Evolutionary conservation across 352 stramenopile species (phyloP).

Genomic region (Pythium brachiatum): DNA sequence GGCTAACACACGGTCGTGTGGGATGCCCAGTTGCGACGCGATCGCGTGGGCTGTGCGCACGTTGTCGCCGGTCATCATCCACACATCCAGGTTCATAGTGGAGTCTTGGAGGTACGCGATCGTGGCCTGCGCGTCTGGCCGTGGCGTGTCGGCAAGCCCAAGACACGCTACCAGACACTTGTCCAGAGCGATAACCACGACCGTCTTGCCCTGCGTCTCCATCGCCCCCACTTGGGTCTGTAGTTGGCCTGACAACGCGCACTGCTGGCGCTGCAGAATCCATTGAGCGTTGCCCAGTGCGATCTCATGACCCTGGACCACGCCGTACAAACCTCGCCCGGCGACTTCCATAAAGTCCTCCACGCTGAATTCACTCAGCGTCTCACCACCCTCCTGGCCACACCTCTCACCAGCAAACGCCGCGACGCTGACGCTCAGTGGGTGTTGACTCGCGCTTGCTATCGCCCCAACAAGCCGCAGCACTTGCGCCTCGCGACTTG

Average conservation of each 20-base stretch:
- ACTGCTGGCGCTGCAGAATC: not conserved
- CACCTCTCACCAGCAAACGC: not conserved
- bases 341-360: not conserved
- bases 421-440: not conserved
- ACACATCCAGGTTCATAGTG: not conserved
- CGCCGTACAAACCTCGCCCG: not conserved
- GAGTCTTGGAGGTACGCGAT: not conserved
- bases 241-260: not conserved
- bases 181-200: not conserved
- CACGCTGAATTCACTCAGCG: not conserved
- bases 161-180: not conserved
- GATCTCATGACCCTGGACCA: not conserved
- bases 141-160: not conserved
- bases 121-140: not conserved
- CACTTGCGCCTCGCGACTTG: too few relatives aligned
- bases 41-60: constrained; percentile 91
- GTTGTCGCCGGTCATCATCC: constrained; percentile 95
- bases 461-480: constrained; percentile 26
- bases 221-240: not conserved
- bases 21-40: constrained; percentile 91
- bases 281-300: not conserved
- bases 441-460: not conserved
- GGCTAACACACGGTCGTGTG: not conserved
- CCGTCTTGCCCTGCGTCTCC: not conserved
- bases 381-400: not conserved